A percentile compares a stretch with the other conserved stretches of the same genome.
Evolutionary conservation across 257 asterid species (phyloP).

Genomic region (Pogostemon cablin): DNA sequence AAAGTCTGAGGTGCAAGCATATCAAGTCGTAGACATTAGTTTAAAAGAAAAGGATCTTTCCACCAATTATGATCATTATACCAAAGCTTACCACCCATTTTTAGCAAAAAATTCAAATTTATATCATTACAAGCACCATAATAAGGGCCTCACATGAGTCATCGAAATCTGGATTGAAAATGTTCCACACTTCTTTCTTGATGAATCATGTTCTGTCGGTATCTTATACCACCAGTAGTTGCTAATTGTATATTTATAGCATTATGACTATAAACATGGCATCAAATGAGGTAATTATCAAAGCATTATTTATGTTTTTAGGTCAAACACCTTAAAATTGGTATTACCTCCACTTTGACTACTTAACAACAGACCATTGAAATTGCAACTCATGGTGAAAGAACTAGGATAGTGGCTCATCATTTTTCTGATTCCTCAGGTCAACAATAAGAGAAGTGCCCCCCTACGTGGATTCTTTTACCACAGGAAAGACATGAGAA

Average conservation of each 20-base stretch:
- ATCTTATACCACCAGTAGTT: too few species aligned
- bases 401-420: neutral
- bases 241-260: neutral
- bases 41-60: neutral
- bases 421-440: neutral
- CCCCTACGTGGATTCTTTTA: neutral
- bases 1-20: neutral
- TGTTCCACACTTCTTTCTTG: too few species aligned
- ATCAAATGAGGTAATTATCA: neutral
- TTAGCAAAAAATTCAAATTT: neutral
- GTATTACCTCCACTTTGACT: neutral
- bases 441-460: neutral
- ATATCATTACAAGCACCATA: constrained; percentile 11
- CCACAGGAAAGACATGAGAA: neutral
- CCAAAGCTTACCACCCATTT: constrained; percentile 1
- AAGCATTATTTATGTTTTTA: neutral
- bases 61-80: constrained; percentile 20
- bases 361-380: neutral
- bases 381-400: neutral
- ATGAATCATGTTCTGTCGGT: too few species aligned
- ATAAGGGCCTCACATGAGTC: neutral
- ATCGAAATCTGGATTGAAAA: too few species aligned
- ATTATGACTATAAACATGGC: neutral
- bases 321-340: neutral
- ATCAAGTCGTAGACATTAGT: neutral